These are phyloP conservation scores for Amanita pallidorosea DNA, from an alignment of 768 basidiomycete species.

Conservation along the genomic window DNA sequence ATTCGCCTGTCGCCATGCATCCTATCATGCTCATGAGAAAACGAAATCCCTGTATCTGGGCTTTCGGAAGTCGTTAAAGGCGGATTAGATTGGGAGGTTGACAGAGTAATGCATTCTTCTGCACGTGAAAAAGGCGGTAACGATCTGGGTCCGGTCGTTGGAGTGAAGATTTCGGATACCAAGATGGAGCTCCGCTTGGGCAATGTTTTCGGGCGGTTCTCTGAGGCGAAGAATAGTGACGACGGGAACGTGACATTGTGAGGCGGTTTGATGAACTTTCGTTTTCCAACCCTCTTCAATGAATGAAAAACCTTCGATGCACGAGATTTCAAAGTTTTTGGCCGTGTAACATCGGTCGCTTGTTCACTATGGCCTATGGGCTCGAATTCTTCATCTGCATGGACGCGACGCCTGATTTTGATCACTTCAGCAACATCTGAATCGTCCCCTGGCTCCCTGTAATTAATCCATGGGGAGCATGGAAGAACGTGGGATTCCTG, in stretches of 20 bases:
- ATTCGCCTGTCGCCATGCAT: background rate
- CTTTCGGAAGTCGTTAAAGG: slow-evolving; percentile 8
- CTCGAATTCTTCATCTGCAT: slow-evolving; percentile 12
- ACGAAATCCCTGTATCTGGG: slow-evolving; percentile 7
- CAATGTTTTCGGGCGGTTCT: slow-evolving; percentile 16
- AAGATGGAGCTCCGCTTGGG: slow-evolving; percentile 26
- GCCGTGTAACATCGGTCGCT: slow-evolving; percentile 18
- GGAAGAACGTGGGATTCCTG: slow-evolving; percentile 10
- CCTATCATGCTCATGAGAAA: background rate
- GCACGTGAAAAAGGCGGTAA: slow-evolving; percentile 17
- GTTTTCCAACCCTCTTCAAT: slow-evolving; percentile 11
- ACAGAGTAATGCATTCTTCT: slow-evolving; percentile 16
- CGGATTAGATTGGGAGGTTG: slow-evolving; percentile 11
- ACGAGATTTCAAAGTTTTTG: slow-evolving; percentile 33
- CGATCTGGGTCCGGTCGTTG: slow-evolving; percentile 12
- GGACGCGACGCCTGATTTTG: slow-evolving; percentile 34
- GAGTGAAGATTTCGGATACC: slow-evolving; percentile 26
- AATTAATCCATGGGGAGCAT: slow-evolving; percentile 8
- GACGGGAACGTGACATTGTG: background rate
- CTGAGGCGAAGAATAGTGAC: background rate
- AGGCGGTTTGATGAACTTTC: slow-evolving; percentile 18
- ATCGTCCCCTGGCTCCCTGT: slow-evolving; percentile 24
- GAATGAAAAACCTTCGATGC: slow-evolving; percentile 26
- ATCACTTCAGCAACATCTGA: slow-evolving; percentile 54
- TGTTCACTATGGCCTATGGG: slow-evolving; percentile 4